Percentiles rank a stretch among this genome's conserved stretches.
Conservation (phyloP, 768 basidiomycete genomes). For the Termitomyces sp. region DNA sequence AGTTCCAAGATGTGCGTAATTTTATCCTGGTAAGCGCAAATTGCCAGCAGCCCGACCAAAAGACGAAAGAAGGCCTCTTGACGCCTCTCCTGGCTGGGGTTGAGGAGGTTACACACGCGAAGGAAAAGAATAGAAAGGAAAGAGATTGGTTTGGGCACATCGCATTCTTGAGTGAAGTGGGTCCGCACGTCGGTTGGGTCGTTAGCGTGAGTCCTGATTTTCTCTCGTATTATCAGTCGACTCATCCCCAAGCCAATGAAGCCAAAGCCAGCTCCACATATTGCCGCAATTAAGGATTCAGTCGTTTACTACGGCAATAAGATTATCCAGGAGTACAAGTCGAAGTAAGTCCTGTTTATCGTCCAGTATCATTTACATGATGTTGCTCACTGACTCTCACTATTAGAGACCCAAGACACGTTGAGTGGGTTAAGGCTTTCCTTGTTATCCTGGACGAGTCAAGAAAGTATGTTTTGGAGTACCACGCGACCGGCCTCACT, state of each 20-base stretch:
- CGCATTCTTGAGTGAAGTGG: constrained; percentile 76
- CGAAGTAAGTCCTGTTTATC: constrained; percentile 55
- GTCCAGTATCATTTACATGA: neutral
- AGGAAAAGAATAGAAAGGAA: constrained; percentile 76
- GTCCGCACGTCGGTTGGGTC: constrained; percentile 83
- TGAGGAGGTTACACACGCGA: constrained; percentile 70
- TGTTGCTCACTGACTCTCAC: constrained; percentile 3
- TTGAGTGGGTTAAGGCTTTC: constrained; percentile 83
- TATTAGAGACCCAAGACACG: constrained; percentile 74
- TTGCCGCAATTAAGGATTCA: constrained; percentile 83
- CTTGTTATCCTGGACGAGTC: constrained; percentile 67
- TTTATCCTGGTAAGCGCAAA: constrained; percentile 61
- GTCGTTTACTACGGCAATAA: constrained; percentile 85
- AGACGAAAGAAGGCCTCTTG: constrained; percentile 51
- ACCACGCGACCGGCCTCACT: constrained; percentile 77
- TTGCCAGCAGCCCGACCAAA: constrained; percentile 77
- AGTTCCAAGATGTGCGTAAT: constrained; percentile 62
- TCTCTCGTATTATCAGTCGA: neutral
- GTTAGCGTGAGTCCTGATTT: constrained; percentile 50
- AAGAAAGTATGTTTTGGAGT: constrained; percentile 77
- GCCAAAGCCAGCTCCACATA: constrained; percentile 73
- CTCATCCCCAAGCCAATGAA: constrained; percentile 25
- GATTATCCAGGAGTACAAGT: constrained; percentile 89
- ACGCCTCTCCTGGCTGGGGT: constrained; percentile 67
- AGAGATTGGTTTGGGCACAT: constrained; percentile 82